These are phyloP conservation scores for Henckelia pumila DNA, from an alignment of 257 asterid genomes.

Conservation along the genomic window DNA sequence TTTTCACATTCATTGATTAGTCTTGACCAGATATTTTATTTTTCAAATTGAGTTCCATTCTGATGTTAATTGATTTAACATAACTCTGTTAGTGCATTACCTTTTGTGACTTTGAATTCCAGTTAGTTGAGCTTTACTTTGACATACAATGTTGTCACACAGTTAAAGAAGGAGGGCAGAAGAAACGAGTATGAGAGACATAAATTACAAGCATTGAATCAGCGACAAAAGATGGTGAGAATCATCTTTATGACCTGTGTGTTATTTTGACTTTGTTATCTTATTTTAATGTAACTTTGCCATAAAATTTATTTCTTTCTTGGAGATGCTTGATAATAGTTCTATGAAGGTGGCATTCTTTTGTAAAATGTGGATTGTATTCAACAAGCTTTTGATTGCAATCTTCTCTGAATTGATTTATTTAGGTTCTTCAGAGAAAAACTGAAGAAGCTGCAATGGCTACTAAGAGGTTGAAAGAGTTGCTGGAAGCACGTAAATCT, in stretches of 20 bases:
- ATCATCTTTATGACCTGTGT: constrained; percentile 17
- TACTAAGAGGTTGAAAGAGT: constrained; percentile 91
- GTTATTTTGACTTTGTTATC: background rate
- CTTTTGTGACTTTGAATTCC: constrained; percentile 7
- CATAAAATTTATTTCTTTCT: background rate
- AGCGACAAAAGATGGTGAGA: constrained; percentile 93
- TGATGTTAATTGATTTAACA: background rate
- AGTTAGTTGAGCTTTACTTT: constrained; percentile 19
- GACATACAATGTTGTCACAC: constrained; percentile 23
- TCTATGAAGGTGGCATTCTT: background rate
- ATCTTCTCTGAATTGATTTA: constrained; percentile 18
- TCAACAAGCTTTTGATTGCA: background rate
- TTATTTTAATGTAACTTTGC: background rate
- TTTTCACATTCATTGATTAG: background rate
- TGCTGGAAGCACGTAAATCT: constrained; percentile 96
- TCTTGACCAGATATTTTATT: background rate
- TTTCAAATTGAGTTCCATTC: background rate
- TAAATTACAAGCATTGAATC: constrained; percentile 92
- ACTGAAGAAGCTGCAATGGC: constrained; percentile 99
- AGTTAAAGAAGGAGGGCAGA: constrained; percentile 98
- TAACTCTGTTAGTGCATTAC: background rate
- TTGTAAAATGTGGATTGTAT: background rate
- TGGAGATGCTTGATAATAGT: background rate
- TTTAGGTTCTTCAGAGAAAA: constrained; percentile 98
- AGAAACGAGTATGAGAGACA: constrained; percentile 96